Evolutionary conservation across 2,329 filamentous ascomycete species (phyloP), one percentile per base, ranked within the genome.

Genomic region (Epichloe aotearoae): DNA sequence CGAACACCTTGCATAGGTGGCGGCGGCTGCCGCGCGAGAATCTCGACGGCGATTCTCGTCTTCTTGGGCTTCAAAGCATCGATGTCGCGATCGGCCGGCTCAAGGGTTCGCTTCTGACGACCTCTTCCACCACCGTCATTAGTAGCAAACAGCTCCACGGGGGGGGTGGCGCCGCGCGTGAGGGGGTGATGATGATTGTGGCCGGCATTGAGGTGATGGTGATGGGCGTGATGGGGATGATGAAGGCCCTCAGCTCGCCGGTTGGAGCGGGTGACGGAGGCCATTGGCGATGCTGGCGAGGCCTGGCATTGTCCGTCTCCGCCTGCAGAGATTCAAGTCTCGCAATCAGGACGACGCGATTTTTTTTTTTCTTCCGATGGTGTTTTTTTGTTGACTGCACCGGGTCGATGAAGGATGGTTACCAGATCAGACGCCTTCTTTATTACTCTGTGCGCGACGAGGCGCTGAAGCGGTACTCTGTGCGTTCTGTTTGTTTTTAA

Each of bases 31-130:
- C 49, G 63, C 52, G 62, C 56, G 47, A 73, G 62, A 46, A 80
- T 76, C 58, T 80, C 76, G 56, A 79, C 73, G 23, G 73, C 66
- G 57, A 80, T 73, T 53, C 72, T 68, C 49, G 72, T 63, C 62
- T 69, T 74, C 65, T 80, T 81, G 50, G 66, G 60, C 51, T 69
- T 68, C 44, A 70, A 58, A 46, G 65, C 62, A 55, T 74, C 71
- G 58, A 69, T 65, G 50, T 76, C 72, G 59, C 65, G 65, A 46
- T 73, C 69, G 51, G 64, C 54, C 48, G 64, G 56, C 47, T 76
- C 73, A 57, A 75, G 68, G 46, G 64, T 66, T 55, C 75, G 71
- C 65, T 79, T 79, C 60, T 66, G 71, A 58, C 69, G 69, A 57
- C 66, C 67, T 55, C 65, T 60, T 54, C 61, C 56, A 58, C 66